Conservation (phyloP, 106 monocot species). For the Agapanthus africanus region DNA sequence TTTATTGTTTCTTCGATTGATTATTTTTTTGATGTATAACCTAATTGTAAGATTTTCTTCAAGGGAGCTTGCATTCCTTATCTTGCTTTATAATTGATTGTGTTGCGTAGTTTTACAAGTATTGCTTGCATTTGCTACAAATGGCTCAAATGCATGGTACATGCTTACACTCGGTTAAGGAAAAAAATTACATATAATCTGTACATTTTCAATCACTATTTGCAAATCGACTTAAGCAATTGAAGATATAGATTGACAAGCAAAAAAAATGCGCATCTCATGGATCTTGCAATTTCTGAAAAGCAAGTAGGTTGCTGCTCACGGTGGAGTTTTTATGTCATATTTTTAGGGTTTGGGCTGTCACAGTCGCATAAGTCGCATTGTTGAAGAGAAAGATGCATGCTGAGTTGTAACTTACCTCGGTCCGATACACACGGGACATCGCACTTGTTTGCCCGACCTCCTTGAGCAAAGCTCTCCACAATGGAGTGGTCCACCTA, state of each 20-base stretch:
- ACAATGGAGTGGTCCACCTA: slow-evolving; percentile 85
- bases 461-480: slow-evolving; percentile 74
- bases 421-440: slow-evolving; percentile 69
- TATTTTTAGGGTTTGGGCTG: slow-evolving; percentile 36
- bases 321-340: slow-evolving; percentile 56
- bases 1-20: too few species aligned
- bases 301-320: slow-evolving; percentile 5
- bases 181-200: too few species aligned
- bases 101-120: too few species aligned
- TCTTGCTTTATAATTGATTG: too few species aligned
- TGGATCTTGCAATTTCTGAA: too few species aligned
- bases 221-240: background rate
- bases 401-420: slow-evolving; percentile 38
- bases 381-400: slow-evolving; percentile 73
- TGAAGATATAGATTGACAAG: background rate
- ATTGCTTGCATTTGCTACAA: too few species aligned
- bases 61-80: too few species aligned
- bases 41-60: too few species aligned
- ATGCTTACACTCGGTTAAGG: too few species aligned
- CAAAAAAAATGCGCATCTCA: background rate
- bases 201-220: too few species aligned
- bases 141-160: too few species aligned
- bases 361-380: slow-evolving; percentile 41
- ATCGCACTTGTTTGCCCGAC: slow-evolving; percentile 56
- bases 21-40: too few species aligned